phyloP scores from a whole-genome alignment of 2,329 filamentous ascomycete genomes.

The Fusarium chuoi region DNA sequence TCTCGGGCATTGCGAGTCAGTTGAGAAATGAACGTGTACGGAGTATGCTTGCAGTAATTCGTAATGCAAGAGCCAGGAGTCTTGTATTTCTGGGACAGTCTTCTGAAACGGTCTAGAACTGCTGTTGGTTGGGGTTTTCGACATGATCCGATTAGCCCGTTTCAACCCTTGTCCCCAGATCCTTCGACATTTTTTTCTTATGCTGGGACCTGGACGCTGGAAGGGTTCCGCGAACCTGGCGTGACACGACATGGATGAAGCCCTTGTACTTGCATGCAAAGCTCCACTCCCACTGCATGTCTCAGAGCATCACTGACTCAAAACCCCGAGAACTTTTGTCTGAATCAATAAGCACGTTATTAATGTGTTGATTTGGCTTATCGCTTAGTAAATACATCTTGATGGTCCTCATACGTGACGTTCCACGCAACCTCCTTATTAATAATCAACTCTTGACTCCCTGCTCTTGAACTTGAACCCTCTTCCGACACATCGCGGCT shows the following conservation, averaged over 20 bases:
- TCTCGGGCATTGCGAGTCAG: constrained; percentile 14
- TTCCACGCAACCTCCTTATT: constrained; percentile 34
- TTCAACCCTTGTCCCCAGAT: neutral
- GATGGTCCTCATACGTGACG: constrained; percentile 22
- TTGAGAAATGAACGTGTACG: neutral
- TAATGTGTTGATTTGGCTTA: neutral
- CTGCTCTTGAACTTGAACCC: constrained; percentile 18
- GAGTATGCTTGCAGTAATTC: neutral
- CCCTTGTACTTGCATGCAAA: neutral
- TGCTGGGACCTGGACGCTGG: neutral
- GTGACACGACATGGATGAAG: neutral
- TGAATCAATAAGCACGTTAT: neutral
- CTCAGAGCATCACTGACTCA: neutral
- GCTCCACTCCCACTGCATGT: neutral
- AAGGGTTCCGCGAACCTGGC: neutral
- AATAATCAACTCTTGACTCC: constrained; percentile 38
- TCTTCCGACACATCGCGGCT: constrained; percentile 24
- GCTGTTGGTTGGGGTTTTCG: neutral
- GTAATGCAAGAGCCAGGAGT: constrained; percentile 6
- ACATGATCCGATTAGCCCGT: constrained; percentile 16
- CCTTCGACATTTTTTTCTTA: neutral
- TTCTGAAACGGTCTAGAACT: neutral
- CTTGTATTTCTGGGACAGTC: neutral
- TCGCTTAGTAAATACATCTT: neutral
- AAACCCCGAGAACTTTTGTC: neutral